phyloP scores from a whole-genome alignment of 2,329 filamentous ascomycete species.

The Calycina herbarum region DNA sequence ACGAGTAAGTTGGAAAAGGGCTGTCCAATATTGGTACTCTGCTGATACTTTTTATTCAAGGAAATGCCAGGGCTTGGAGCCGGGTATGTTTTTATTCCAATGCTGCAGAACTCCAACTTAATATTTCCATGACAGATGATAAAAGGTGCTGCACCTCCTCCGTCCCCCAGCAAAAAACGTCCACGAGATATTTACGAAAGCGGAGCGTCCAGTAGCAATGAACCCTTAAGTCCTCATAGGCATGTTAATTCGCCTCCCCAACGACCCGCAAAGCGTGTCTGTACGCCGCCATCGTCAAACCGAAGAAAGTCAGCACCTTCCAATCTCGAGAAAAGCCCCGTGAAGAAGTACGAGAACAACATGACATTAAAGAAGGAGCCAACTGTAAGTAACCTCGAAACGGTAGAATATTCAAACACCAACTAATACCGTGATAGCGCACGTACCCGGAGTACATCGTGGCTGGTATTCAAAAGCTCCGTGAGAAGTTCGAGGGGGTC shows the following conservation, averaged over 20 bases:
- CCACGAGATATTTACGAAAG: background rate
- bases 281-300: background rate
- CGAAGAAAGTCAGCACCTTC: constrained; percentile 7
- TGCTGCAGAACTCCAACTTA: background rate
- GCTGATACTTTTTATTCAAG: background rate
- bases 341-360: background rate
- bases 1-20: background rate
- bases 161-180: constrained; percentile 3
- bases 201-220: constrained; percentile 6
- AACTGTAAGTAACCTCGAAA: background rate
- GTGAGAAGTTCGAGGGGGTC: background rate
- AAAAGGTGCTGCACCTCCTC: background rate
- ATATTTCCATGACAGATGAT: constrained; percentile 3
- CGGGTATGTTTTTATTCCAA: background rate
- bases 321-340: background rate
- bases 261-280: background rate
- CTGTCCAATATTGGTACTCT: background rate
- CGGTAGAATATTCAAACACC: background rate
- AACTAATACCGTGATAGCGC: background rate
- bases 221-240: constrained; percentile 3
- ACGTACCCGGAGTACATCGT: background rate
- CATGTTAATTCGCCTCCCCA: background rate
- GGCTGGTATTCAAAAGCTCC: background rate
- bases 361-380: background rate
- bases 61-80: background rate